These are phyloP conservation scores for Mycotypha africana DNA, from an alignment of 371 early-diverging fungal species.

Conservation along the genomic window DNA sequence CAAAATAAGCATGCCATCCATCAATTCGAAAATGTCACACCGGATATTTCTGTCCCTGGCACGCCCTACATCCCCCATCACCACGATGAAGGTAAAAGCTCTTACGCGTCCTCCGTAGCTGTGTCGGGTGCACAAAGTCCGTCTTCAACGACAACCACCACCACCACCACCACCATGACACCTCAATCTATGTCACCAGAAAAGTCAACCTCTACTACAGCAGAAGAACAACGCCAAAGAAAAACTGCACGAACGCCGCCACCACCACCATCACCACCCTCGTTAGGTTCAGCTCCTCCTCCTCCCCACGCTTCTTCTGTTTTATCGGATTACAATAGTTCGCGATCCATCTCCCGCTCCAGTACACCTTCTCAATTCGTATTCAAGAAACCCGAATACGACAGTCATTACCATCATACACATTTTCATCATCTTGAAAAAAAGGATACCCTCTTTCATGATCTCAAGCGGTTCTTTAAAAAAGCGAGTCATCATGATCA, in stretches of 20 bases:
- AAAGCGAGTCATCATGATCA: slow-evolving; percentile 14
- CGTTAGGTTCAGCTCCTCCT: too few species aligned
- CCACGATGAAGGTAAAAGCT: neutral
- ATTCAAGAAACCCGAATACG: slow-evolving; percentile 44
- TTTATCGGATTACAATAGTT: neutral
- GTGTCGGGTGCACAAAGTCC: too few species aligned
- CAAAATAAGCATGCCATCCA: slow-evolving; percentile 24
- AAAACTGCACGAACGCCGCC: neutral
- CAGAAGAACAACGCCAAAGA: neutral
- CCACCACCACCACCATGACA: slow-evolving; percentile 6
- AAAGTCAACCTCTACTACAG: neutral
- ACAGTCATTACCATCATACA: slow-evolving; percentile 36
- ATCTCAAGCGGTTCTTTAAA: slow-evolving; percentile 48
- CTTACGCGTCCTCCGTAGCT: too few species aligned
- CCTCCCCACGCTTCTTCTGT: neutral
- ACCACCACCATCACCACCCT: neutral
- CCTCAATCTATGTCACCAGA: slow-evolving; percentile 17
- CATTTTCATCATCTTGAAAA: slow-evolving; percentile 42
- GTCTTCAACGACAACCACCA: too few species aligned
- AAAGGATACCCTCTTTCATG: slow-evolving; percentile 48
- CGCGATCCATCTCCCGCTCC: neutral
- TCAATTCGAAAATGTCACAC: slow-evolving; percentile 31
- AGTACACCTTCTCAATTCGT: slow-evolving; percentile 42
- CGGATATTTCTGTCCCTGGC: slow-evolving; percentile 28
- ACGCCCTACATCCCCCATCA: slow-evolving; percentile 9